Evolutionary conservation across 768 basidiomycete species (phyloP), one percentile per base, ranked within the genome.

Genomic region (Phaeotremella skinneri): DNA sequence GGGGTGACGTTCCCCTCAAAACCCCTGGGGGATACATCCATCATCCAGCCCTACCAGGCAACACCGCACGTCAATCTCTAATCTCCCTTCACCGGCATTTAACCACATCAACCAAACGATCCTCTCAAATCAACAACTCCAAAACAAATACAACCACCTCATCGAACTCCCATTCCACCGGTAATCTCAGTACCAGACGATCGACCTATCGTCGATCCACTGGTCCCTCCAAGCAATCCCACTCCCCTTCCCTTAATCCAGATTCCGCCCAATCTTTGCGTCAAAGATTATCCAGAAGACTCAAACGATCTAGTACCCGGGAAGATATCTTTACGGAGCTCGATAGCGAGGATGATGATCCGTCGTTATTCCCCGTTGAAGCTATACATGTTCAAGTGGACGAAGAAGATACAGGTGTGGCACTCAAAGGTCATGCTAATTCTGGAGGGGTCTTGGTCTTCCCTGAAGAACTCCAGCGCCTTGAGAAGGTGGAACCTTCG

Each of bases 241-340:
- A 17, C 9, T 37, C 34, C 34, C 9, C 7, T 37, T 37, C 34
- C 7, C 9, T 17, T 7, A 37, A 17, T 37, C 17, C 34, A 37
- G 34, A 7, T 37, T 7, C 9, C 7, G 34, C 7, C 17, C 34
- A 37, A 37, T 54, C 55, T 32, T n/a, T 59, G n/a, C 31, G 58
- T 17, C 7, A 42, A 25, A 29, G 59, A 14, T 43, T 69, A 21
- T 45, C 47, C n/a, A 39, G 59, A 21, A 48, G 56, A 21, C 6
- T 69, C 16, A 55, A 42, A n/a, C 20, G 68, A 31, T 50, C 45
- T 2, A 23, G 55, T 39, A 54, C 55, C 21, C n/a, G 61, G 11
- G 64, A 69, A 50, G 68, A 69, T 31, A 52, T 55, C 4, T 69
- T 66, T 37, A 69, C 68, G 7, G 64, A 69, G 37, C 20, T 70